Evolutionary conservation across 108 stramenopile genomes (phyloP).

Genomic region (Chaetoceros muelleri): DNA sequence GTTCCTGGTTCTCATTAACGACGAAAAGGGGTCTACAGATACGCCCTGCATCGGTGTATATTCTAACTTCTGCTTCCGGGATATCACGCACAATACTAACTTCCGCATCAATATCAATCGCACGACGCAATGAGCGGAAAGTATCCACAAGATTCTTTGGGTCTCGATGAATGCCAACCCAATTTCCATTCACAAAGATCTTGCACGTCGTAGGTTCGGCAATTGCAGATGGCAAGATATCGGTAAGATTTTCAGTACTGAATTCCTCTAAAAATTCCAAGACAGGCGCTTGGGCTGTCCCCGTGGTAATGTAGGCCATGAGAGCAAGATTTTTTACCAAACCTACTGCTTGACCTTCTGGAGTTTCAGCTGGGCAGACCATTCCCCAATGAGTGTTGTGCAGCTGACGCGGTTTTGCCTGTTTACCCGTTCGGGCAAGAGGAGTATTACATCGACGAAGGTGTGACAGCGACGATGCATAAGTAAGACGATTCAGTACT

Average conservation of each 20-base stretch:
- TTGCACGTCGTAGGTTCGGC: slow-evolving; percentile 91
- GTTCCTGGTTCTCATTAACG: slow-evolving; percentile 72
- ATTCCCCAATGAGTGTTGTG: slow-evolving; percentile 99
- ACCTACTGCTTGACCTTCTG: slow-evolving; percentile 98
- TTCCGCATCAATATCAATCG: slow-evolving; percentile 93
- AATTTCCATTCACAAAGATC: slow-evolving; percentile 98
- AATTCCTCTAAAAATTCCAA: slow-evolving; percentile 94
- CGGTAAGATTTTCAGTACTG: slow-evolving; percentile 85
- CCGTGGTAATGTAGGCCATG: slow-evolving; percentile 96
- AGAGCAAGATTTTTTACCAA: slow-evolving; percentile 98
- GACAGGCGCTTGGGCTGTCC: slow-evolving; percentile 84
- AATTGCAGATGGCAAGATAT: slow-evolving; percentile 87
- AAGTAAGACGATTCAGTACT: slow-evolving; percentile 96
- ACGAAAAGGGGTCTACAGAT: slow-evolving; percentile 97
- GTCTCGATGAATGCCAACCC: slow-evolving; percentile 97
- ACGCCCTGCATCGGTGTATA: slow-evolving; percentile 98
- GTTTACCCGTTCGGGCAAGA: slow-evolving; percentile 95
- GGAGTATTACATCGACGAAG: slow-evolving; percentile 97
- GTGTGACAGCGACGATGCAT: slow-evolving; percentile 96
- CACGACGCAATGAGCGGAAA: slow-evolving; percentile 84
- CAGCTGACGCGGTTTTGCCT: slow-evolving; percentile 95
- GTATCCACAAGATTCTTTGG: slow-evolving; percentile 86
- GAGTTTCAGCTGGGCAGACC: slow-evolving; percentile 95
- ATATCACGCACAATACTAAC: slow-evolving; percentile 95
- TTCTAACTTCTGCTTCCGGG: slow-evolving; percentile 87